phyloP scores from a whole-genome alignment of 108 stramenopile species.

The Schizochytrium sp. region DNA sequence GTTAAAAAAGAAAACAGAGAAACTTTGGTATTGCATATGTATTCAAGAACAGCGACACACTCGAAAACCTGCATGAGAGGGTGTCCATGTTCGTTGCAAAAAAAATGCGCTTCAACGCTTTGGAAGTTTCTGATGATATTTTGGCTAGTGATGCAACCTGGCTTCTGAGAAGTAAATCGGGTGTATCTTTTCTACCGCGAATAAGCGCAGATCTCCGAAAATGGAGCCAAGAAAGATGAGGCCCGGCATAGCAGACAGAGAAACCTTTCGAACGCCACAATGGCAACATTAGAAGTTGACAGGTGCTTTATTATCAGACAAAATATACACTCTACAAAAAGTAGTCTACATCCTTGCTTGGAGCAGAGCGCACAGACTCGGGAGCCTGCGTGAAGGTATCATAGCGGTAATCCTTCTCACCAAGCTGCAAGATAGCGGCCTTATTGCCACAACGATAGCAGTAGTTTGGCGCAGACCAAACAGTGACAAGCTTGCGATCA shows the following conservation, averaged over 20 bases:
- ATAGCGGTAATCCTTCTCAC: constrained; percentile 60
- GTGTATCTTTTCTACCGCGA: background rate
- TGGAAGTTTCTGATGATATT: no score
- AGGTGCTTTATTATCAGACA: background rate
- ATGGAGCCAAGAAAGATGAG: no score
- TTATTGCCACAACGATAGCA: constrained; percentile 97
- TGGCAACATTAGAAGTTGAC: background rate
- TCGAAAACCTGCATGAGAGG: no score
- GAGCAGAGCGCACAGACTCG: background rate
- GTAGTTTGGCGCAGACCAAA: constrained; percentile 97
- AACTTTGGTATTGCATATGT: no score
- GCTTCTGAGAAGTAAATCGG: no score
- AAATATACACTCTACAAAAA: constrained; percentile 26
- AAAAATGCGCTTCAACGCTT: no score
- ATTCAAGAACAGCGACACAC: no score
- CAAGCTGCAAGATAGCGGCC: constrained; percentile 85
- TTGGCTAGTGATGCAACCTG: no score
- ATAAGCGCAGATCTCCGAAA: background rate
- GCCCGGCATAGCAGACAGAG: no score
- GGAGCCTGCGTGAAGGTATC: constrained; percentile 59
- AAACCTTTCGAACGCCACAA: background rate
- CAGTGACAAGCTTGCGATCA: constrained; percentile 86
- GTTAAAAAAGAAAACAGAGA: no score
- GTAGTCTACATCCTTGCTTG: constrained; percentile 41
- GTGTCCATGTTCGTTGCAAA: no score